Conservation (phyloP, 148 eudicot species). For the Heliosperma pusillum region DNA sequence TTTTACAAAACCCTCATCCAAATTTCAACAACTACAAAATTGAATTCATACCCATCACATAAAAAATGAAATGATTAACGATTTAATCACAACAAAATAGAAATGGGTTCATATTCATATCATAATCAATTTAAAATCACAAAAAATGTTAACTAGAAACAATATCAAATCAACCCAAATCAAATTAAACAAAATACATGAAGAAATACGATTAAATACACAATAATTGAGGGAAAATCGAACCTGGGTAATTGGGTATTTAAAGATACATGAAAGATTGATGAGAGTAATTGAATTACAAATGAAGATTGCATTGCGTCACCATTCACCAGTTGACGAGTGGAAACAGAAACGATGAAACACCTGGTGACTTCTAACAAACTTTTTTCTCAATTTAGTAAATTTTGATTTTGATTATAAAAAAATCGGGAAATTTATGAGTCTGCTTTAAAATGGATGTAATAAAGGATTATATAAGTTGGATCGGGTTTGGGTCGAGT, state of each 20-base stretch:
- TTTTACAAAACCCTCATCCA: neutral
- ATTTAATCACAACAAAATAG: neutral
- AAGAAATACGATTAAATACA: neutral
- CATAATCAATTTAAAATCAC: neutral
- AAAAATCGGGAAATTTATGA: too few species aligned
- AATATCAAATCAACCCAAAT: neutral
- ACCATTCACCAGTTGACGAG: too few species aligned
- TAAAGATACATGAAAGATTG: neutral
- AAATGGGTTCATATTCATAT: neutral
- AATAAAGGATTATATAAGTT: too few species aligned
- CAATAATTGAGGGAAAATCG: neutral
- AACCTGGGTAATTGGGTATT: neutral
- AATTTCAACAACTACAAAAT: neutral
- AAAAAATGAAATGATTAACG: neutral
- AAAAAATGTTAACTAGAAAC: neutral
- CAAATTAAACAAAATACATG: neutral
- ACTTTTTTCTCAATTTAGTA: too few species aligned
- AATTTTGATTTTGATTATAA: too few species aligned
- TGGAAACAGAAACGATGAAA: too few species aligned
- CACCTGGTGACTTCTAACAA: too few species aligned
- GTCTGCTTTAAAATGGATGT: too few species aligned
- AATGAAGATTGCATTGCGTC: neutral
- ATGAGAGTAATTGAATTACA: neutral
- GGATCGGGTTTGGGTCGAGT: too few species aligned
- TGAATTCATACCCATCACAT: conserved; percentile 8